phyloP scores from a whole-genome alignment of 169 alveolate genomes.

The Plasmodium gonderi region DNA sequence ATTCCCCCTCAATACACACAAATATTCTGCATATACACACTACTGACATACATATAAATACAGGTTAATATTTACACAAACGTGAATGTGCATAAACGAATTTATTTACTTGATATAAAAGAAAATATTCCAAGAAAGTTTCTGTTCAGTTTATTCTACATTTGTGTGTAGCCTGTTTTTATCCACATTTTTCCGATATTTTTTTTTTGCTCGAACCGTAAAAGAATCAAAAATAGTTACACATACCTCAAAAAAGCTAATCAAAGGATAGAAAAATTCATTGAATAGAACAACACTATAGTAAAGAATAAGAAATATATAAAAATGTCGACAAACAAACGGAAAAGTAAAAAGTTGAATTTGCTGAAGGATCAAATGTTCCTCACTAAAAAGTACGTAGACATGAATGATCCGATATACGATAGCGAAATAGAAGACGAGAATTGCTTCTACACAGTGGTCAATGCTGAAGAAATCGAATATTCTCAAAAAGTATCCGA shows the following conservation, averaged over 20 bases:
- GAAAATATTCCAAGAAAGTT: not conserved
- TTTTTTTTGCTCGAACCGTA: too few species aligned
- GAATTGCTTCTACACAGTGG: slow-evolving; percentile 63
- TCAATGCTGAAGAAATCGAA: slow-evolving; percentile 69
- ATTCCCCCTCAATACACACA: too few species aligned
- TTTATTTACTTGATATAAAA: not conserved
- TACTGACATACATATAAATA: not conserved
- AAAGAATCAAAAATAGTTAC: too few species aligned
- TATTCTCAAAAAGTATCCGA: slow-evolving; percentile 57
- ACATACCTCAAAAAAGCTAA: too few species aligned
- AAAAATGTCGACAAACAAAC: slow-evolving; percentile 27
- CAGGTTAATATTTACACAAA: not conserved
- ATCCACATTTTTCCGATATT: too few species aligned
- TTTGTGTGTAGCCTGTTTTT: not conserved
- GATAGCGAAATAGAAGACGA: slow-evolving; percentile 75
- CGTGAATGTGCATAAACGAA: not conserved
- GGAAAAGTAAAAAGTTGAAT: slow-evolving; percentile 53
- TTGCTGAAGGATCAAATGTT: slow-evolving; percentile 67
- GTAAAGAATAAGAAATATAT: not conserved
- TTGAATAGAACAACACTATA: too few species aligned
- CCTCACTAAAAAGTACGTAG: slow-evolving; percentile 64
- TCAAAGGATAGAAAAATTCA: too few species aligned
- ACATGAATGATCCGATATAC: slow-evolving; percentile 74
- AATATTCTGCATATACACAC: not conserved
- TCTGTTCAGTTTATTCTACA: not conserved